Evolutionary conservation across 2,329 filamentous ascomycete genomes (phyloP), one percentile per base, ranked within the genome.

Genomic region (Penicillium polonicum): DNA sequence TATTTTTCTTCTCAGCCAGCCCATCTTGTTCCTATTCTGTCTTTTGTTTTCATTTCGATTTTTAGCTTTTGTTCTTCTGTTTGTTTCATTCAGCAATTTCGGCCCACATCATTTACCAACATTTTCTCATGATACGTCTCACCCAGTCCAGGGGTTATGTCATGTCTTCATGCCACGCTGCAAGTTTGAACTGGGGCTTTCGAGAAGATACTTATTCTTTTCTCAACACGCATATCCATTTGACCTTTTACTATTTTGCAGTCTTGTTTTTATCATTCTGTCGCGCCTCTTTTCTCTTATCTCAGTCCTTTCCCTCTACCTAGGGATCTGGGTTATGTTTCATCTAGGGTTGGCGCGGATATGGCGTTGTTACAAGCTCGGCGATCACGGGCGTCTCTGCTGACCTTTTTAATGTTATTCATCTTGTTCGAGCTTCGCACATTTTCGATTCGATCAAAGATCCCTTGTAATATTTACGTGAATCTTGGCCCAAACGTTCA

Each of bases 81-180:
- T 43, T 41, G 19, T 44, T n/a, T 15, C 13, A 12, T 41, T 12
- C 35, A 50, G 9, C 13, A 50, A 27, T 43, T 27, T 48, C 31
- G 29, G 29, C 33, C 31, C 49, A 54, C 38, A 48, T 58, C 44
- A 44, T 57, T 56, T 51, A 29, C 23, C 23, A n/a, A 21, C 31
- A 44, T 52, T 57, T 55, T 52, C 36, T 42, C 41, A 25, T 55
- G 49, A 59, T 61, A 55, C 55, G 57, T 48, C 25, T 17, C 35
- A 48, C 19, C 23, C 7, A 38, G 2, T 48, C 10, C 15, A 31
- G 13, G 31, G n/a, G 7, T 39, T 15, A 33, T 17, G 43, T 39
- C 25, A 31, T 15, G 44, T 41, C 27, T 29, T 42, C n/a, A 33
- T 43, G 27, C 8, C 19, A 38, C 21, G 6, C 21, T 44, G 38